These are phyloP conservation scores for Pharus latifolius DNA, from an alignment of 176 grass and related monocot species.

Conservation along the genomic window DNA sequence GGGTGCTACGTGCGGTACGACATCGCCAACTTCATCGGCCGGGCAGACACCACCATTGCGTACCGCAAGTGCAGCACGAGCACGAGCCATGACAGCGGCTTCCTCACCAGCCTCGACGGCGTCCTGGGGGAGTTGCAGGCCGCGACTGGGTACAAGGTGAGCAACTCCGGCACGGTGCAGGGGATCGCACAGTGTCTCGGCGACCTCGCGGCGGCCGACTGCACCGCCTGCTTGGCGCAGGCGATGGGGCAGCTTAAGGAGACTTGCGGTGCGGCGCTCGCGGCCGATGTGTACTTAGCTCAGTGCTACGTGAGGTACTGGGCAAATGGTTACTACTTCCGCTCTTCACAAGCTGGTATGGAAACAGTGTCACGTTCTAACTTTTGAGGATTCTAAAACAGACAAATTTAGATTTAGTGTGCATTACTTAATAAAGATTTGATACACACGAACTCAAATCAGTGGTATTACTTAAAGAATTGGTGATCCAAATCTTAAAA, in stretches of 20 bases:
- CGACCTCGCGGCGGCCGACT: constrained; percentile 32
- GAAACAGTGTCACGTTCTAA: background rate
- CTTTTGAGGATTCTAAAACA: background rate
- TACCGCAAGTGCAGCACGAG: constrained; percentile 60
- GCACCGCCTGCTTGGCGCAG: constrained; percentile 51
- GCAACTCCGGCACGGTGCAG: constrained; percentile 42
- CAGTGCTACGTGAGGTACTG: constrained; percentile 86
- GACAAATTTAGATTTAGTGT: background rate
- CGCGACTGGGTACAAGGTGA: constrained; percentile 39
- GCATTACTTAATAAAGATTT: background rate
- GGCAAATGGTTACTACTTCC: constrained; percentile 44
- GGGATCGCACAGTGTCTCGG: constrained; percentile 68
- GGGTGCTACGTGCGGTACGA: constrained; percentile 69
- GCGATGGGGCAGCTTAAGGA: constrained; percentile 52
- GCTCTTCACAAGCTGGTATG: constrained; percentile 32
- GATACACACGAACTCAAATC: background rate
- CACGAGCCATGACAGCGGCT: constrained; percentile 36
- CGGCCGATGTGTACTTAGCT: constrained; percentile 62
- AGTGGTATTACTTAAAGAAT: background rate
- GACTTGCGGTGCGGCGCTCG: constrained; percentile 42
- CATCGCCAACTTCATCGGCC: constrained; percentile 33
- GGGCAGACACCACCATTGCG: constrained; percentile 26
- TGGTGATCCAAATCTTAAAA: background rate
- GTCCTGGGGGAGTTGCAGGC: constrained; percentile 47
- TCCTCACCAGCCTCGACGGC: constrained; percentile 40